Evolutionary conservation across 306 rosid genomes (phyloP), one percentile per base, ranked within the genome.

Genomic region (Lithocarpus polystachyus): DNA sequence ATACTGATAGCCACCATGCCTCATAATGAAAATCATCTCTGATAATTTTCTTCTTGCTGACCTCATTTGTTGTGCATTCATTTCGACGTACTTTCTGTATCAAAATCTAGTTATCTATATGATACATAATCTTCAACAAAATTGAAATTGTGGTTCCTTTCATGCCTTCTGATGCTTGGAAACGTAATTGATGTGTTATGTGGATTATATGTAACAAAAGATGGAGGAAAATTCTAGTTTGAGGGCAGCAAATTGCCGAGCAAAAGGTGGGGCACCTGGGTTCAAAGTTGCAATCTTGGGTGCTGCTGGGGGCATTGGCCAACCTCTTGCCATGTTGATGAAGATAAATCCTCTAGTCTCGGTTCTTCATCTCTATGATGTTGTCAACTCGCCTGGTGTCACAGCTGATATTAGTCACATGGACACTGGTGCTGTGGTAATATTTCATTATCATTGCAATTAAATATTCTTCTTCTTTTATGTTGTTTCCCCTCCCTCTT

Each of bases 361-460:
- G 0, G 89, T 89, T 84, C 98, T 96, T 83, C 99, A 96, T 88
- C 99, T 96, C 43, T 96, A 96, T 71, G 99, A 96, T 80, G 99
- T 93, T 33, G 98, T 93, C 51, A 96, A 96, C 74, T 24, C 97
- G 68, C 99, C 99, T 10, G 99, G 99, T 40, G 98, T 93, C 77
- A 96, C 99, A 3, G 96, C 97, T 79, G 99, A 96, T 82, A 85
- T 96, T 79, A 90, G 98, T 71, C 99, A 96, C 84, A 93, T 93
- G 93, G 99, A 93, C 82, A 91, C 99, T 55, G 97, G 96, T 76
- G 98, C 97, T 19, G 98, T 96, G 98, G 99, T 93, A 89, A 86
- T 12, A 48, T 48, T 48, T 48, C 53, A 3, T 48, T 48, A 48
- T 48, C 53, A 12, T 0, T 48, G 53, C 53, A 1, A 48, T 48